Evolutionary conservation across 108 stramenopile species (phyloP).

Genomic region (Cyclotella kingstonii): DNA sequence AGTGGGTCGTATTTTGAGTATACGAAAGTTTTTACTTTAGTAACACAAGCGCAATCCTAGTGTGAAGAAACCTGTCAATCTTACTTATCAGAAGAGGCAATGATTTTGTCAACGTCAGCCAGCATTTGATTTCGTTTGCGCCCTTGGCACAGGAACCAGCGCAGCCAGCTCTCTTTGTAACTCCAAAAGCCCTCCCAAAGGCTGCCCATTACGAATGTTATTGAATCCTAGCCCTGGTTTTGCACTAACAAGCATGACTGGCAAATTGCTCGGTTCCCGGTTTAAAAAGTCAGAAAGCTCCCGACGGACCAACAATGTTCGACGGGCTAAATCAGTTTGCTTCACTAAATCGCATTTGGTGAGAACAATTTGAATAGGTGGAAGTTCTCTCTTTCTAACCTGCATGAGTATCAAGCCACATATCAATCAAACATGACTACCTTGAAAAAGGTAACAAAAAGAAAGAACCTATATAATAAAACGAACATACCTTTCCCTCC

Average conservation of each 20-base stretch:
- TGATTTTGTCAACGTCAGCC: too few species aligned
- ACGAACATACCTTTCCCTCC: constrained; percentile 12
- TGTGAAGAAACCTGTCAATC: too few species aligned
- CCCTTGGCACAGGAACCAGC: constrained; percentile 37
- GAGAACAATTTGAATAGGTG: constrained; percentile 80
- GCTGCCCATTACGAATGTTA: constrained; percentile 42
- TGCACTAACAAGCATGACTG: constrained; percentile 81
- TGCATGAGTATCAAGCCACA: background rate
- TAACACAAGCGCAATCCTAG: too few species aligned
- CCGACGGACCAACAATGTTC: constrained; percentile 58
- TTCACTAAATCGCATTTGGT: constrained; percentile 84
- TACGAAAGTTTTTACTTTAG: too few species aligned
- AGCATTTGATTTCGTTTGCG: background rate
- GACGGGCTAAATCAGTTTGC: constrained; percentile 69
- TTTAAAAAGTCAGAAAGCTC: constrained; percentile 67
- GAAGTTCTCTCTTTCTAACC: constrained; percentile 45
- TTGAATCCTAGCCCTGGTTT: constrained; percentile 55
- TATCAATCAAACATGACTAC: background rate
- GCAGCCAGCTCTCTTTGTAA: constrained; percentile 73
- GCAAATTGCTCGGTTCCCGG: constrained; percentile 68
- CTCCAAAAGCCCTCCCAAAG: constrained; percentile 68
- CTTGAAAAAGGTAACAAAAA: background rate
- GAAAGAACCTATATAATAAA: background rate
- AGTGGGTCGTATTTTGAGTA: too few species aligned
- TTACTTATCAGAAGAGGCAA: too few species aligned